phyloP scores from a whole-genome alignment of 768 basidiomycete species.

The Austroboletus eburneus region DNA sequence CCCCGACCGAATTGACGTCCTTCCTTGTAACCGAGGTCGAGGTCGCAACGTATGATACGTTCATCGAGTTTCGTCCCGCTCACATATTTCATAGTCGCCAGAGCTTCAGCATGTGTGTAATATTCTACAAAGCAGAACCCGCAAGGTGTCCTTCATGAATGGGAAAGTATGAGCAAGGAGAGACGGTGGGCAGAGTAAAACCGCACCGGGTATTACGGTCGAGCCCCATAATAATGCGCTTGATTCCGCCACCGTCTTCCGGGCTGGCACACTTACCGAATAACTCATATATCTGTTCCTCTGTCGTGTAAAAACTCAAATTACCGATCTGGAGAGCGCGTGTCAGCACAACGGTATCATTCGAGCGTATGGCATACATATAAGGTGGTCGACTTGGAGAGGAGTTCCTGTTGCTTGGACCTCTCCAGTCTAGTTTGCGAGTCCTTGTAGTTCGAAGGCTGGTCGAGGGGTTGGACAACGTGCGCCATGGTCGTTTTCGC shows the following conservation, averaged over 20 bases:
- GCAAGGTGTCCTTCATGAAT: conserved; percentile 68
- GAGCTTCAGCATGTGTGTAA: conserved; percentile 90
- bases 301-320: conserved; percentile 91
- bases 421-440: conserved; percentile 81
- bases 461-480: conserved; percentile 80
- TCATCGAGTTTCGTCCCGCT: conserved; percentile 99
- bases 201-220: conserved; percentile 81
- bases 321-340: conserved; percentile 66
- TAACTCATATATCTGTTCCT: conserved; percentile 93
- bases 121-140: conserved; percentile 97
- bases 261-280: conserved; percentile 87
- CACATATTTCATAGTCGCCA: conserved; percentile 89
- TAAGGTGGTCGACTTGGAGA: conserved; percentile 80
- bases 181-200: not conserved
- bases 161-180: conserved; percentile 5
- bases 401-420: conserved; percentile 72
- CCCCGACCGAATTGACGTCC: conserved; percentile 97
- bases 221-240: conserved; percentile 92
- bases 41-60: conserved; percentile 94
- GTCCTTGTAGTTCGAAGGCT: conserved; percentile 97
- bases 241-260: conserved; percentile 86
- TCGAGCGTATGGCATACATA: conserved; percentile 58
- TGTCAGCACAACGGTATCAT: conserved; percentile 13
- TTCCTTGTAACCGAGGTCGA: conserved; percentile 95
- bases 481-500: conserved; percentile 61